Base-by-base conservation (phyloP, 257 asterid species). In the Sherardia arvensis region DNA sequence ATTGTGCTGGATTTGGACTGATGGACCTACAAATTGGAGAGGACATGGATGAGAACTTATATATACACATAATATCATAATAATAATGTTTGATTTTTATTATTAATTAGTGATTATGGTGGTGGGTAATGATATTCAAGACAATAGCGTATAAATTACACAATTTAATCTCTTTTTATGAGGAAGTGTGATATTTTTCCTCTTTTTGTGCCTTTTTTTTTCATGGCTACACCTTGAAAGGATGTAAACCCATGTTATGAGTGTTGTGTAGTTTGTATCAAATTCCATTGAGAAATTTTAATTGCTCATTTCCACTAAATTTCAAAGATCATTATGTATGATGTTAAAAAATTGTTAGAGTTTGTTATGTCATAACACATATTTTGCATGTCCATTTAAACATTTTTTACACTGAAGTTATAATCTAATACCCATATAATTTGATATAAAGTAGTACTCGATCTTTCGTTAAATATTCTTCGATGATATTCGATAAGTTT, bases 1-100 rank as follows among this genome's bases (percentile, higher is more conserved):
- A 91, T 91, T 81, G 96, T 91, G 74, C 82, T 91, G 55, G 95
- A 87, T 85, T 49, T 91, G 79, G 78, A 72, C 12, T 69, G 71
- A 59, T 17, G 51, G 69, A 49, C 15, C 38, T 60, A 7, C 61
- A 26, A 23, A 27, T 21, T 12, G 28, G 61, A 56, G 22, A 43
- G 51, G 51, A 56, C 9, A 23, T 56, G 8, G 62, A 64, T 26
- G 69, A 68, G 68, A 64, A 54, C 49, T 66, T 70, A 68, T 54
- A 3, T 58, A 17, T 1, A 18, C n/a, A n/a, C n/a, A n/a, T n/a
- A n/a, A n/a, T n/a, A n/a, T n/a, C n/a, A n/a, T n/a, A 18, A 49
- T 49, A 49, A 18, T 18, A 3, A n/a, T 49, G 26, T 49, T 18
- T 49, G 1, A 49, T 18, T 49, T 49, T 49, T 57, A 59, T 49